Evolutionary conservation across 495 filamentous ascomycete genomes (phyloP).

Genomic region (Penicillium parvum): DNA sequence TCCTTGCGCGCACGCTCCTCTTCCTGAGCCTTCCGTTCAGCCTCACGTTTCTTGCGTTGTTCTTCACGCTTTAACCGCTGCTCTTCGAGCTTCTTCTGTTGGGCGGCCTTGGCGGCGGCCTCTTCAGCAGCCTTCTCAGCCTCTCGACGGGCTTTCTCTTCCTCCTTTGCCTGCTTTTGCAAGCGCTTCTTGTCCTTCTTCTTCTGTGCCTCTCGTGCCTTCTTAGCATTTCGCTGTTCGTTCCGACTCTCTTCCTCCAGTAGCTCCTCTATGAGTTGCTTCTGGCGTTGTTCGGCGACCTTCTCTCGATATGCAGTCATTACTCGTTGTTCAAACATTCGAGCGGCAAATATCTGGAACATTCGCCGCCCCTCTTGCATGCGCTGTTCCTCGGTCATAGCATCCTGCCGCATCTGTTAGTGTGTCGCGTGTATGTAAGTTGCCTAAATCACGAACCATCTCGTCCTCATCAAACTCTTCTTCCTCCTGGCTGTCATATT

Average conservation of each 20-base stretch:
- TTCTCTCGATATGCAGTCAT: constrained; percentile 97
- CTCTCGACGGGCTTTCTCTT: constrained; percentile 81
- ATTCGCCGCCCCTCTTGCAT: constrained; percentile 98
- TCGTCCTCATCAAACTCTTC: constrained; percentile 84
- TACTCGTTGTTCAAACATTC: constrained; percentile 98
- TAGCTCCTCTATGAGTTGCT: constrained; percentile 86
- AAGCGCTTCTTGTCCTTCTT: constrained; percentile 83
- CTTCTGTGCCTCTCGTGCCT: constrained; percentile 87
- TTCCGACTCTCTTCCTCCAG: constrained; percentile 74
- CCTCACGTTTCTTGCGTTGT: constrained; percentile 85
- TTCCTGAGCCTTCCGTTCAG: constrained; percentile 87
- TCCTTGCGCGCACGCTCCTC: constrained; percentile 80
- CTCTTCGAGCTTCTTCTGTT: constrained; percentile 78
- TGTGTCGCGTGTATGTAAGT: constrained; percentile 1
- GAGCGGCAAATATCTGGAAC: constrained; percentile 99
- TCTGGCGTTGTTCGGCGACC: constrained; percentile 85
- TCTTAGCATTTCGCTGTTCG: constrained; percentile 81
- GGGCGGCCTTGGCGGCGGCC: constrained; percentile 65
- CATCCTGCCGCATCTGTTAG: constrained; percentile 59
- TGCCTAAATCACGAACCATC: constrained; percentile 48
- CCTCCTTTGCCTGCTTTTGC: constrained; percentile 81
- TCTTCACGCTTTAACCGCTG: constrained; percentile 76
- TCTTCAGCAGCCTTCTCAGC: constrained; percentile 92
- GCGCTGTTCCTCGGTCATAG: constrained; percentile 95
- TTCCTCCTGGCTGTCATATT: constrained; percentile 84